phyloP scores from a whole-genome alignment of 2,329 filamentous ascomycete species.

The Trichothecium sympodiale region DNA sequence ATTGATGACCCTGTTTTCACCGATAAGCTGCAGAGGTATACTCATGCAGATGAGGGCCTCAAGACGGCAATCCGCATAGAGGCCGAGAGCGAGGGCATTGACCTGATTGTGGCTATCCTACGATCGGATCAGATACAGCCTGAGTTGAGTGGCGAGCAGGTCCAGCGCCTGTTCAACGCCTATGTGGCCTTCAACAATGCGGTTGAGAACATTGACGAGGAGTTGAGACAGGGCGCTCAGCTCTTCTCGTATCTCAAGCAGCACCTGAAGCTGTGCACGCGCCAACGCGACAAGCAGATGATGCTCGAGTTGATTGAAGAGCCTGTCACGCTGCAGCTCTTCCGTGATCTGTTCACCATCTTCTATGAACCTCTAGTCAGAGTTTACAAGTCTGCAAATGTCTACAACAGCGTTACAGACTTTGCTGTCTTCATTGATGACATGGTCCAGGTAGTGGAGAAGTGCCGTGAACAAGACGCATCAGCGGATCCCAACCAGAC shows the following conservation, averaged over 20 bases:
- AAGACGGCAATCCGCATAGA: constrained; percentile 68
- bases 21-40: constrained; percentile 72
- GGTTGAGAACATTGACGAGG: constrained; percentile 80
- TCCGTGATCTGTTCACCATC: constrained; percentile 93
- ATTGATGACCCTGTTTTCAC: constrained; percentile 74
- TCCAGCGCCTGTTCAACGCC: constrained; percentile 80
- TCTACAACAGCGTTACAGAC: constrained; percentile 94
- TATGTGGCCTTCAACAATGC: constrained; percentile 95
- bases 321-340: constrained; percentile 90
- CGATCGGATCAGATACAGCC: constrained; percentile 68
- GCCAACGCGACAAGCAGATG: constrained; percentile 92
- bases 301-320: constrained; percentile 95
- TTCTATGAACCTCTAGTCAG: constrained; percentile 96
- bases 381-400: constrained; percentile 97
- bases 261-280: constrained; percentile 79
- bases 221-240: constrained; percentile 80
- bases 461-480: constrained; percentile 62
- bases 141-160: constrained; percentile 60
- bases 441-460: constrained; percentile 68
- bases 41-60: constrained; percentile 60
- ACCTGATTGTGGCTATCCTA: constrained; percentile 76
- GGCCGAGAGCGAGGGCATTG: constrained; percentile 61
- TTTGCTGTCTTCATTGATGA: constrained; percentile 91
- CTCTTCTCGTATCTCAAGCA: constrained; percentile 94
- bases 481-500: constrained; percentile 96